Conservation (phyloP, 306 rosid species). For the Corylus heterophylla region DNA sequence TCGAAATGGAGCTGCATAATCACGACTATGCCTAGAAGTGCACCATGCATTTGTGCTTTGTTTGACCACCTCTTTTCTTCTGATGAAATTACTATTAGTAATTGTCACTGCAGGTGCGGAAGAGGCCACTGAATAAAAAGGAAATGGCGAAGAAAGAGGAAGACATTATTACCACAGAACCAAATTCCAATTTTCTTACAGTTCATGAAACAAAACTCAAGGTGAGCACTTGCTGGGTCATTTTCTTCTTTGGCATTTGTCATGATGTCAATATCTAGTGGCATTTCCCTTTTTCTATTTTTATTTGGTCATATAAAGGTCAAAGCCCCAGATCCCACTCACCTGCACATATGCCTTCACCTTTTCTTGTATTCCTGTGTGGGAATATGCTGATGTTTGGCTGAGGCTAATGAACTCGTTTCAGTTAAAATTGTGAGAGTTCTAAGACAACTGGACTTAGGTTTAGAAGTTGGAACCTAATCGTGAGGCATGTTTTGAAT, state of each 20-base stretch:
- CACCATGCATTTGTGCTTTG: background rate
- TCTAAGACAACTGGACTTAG: background rate
- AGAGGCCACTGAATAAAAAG: slow-evolving; percentile 79
- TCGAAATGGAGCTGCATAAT: background rate
- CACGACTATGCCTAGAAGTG: background rate
- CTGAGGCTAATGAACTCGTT: background rate
- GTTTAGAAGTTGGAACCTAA: no score
- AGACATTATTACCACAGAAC: slow-evolving; percentile 63
- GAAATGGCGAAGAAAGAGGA: slow-evolving; percentile 79
- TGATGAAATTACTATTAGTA: background rate
- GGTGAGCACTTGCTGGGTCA: slow-evolving; percentile 43
- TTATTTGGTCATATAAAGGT: background rate
- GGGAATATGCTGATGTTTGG: slow-evolving; percentile 10
- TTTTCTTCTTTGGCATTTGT: slow-evolving; percentile 8
- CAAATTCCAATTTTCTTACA: slow-evolving; percentile 66
- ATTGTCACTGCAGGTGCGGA: slow-evolving; percentile 62
- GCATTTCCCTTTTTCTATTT: background rate
- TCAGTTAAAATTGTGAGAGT: background rate
- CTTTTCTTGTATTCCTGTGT: background rate
- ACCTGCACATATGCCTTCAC: background rate
- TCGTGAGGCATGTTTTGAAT: no score
- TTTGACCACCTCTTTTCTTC: background rate
- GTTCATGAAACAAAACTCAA: slow-evolving; percentile 85
- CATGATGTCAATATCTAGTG: slow-evolving; percentile 3
- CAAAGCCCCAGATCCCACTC: slow-evolving; percentile 9